Evolutionary conservation across 169 alveolate species (phyloP).

Genomic region (Plasmodium relictum): DNA sequence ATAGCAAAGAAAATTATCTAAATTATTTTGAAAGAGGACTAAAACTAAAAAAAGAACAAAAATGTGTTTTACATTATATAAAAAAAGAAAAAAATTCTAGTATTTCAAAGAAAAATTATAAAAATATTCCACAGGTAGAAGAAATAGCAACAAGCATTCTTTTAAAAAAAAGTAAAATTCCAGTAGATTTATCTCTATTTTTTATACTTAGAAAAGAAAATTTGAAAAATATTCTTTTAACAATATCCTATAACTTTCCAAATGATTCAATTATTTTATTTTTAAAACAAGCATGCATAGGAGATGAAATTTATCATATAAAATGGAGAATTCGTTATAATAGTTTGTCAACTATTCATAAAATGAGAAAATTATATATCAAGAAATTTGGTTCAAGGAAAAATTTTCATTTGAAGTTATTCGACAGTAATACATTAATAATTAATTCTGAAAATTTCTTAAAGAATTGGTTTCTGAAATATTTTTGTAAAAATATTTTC

Average conservation of each 20-base stretch:
- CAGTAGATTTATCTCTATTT: slow-evolving; percentile 22
- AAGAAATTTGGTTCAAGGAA: slow-evolving; percentile 8
- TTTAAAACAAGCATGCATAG: slow-evolving; percentile 54
- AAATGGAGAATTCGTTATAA: slow-evolving; percentile 13
- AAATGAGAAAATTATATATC: slow-evolving; percentile 32
- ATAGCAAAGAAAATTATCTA: no score
- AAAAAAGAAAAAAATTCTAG: background rate
- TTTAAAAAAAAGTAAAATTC: slow-evolving; percentile 23
- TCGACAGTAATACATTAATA: slow-evolving; percentile 19
- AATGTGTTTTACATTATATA: background rate
- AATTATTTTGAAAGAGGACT: background rate
- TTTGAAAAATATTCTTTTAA: slow-evolving; percentile 42
- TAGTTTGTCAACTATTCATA: background rate
- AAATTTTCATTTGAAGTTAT: slow-evolving; percentile 18
- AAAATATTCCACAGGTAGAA: background rate
- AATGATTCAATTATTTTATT: slow-evolving; percentile 27
- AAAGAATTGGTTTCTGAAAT: slow-evolving; percentile 43
- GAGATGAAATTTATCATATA: slow-evolving; percentile 21
- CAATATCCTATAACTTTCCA: slow-evolving; percentile 47
- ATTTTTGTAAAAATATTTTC: slow-evolving; percentile 7
- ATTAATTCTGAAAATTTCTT: slow-evolving; percentile 30
- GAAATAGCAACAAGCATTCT: slow-evolving; percentile 8
- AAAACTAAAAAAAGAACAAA: background rate
- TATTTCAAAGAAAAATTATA: no score
- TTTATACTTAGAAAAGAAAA: slow-evolving; percentile 47